Percentiles rank a stretch among this genome's conserved stretches.
phyloP scores from a whole-genome alignment of 192 early-diverging fungal genomes.

The Coemansia sp. region DNA sequence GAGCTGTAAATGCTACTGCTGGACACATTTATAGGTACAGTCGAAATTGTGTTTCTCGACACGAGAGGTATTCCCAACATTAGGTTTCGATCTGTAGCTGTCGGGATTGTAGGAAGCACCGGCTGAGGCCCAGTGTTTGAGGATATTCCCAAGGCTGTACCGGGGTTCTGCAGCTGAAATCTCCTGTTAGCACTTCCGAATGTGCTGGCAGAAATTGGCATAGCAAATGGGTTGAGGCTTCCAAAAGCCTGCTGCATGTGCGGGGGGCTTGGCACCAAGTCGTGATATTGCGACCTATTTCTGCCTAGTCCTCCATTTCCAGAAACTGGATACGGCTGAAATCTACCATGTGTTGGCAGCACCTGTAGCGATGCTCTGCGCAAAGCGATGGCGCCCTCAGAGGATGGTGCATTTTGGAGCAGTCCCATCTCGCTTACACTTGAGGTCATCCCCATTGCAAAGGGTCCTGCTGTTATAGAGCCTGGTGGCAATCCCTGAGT shows the following conservation, averaged over 20 bases:
- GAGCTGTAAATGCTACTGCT: neutral
- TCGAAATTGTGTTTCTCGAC: neutral
- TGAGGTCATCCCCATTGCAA: conserved; percentile 36
- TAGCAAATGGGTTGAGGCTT: conserved; percentile 10
- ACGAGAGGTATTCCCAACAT: conserved; percentile 1
- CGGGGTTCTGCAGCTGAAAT: neutral
- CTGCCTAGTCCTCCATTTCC: neutral
- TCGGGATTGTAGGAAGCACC: neutral
- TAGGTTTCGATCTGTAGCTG: neutral
- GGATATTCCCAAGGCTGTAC: neutral
- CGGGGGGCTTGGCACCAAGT: neutral
- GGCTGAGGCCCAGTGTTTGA: neutral
- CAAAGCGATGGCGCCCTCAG: conserved; percentile 4
- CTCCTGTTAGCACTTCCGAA: neutral
- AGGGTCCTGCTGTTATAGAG: neutral
- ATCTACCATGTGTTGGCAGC: conserved; percentile 27
- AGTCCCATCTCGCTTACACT: conserved; percentile 48
- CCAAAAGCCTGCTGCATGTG: conserved; percentile 5
- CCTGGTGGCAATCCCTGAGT: neutral
- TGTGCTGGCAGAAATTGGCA: neutral
- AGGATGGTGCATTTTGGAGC: conserved; percentile 5
- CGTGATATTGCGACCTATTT: neutral
- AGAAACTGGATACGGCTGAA: conserved; percentile 39
- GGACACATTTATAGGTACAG: neutral
- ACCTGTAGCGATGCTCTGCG: conserved; percentile 48